These are phyloP conservation scores for Actinidia arguta DNA, from an alignment of 179 eudicot species.

Conservation along the genomic window DNA sequence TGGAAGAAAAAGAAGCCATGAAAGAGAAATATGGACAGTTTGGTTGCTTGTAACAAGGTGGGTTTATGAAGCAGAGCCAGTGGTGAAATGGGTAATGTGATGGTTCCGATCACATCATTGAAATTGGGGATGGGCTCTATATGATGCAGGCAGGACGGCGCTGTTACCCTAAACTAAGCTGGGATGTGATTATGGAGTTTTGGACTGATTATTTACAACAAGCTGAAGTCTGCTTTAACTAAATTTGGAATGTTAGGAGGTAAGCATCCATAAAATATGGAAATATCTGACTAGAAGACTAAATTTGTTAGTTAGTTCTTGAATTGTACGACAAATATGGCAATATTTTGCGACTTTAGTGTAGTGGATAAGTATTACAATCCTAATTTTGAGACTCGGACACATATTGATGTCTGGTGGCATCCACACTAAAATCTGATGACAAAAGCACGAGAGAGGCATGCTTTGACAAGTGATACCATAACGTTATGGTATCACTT, in stretches of 20 bases:
- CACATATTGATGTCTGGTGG: too few species aligned
- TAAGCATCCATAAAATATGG: not conserved
- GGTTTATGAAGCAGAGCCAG: not conserved
- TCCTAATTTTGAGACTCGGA: too few species aligned
- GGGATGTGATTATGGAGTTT: conserved; percentile 9
- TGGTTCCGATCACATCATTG: not conserved
- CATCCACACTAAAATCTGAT: too few species aligned
- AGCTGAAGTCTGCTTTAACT: not conserved
- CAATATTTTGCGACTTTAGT: not conserved
- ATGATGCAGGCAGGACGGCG: too few species aligned
- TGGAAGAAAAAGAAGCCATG: not conserved
- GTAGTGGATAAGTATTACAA: too few species aligned
- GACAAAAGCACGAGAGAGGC: too few species aligned
- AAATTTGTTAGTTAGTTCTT: not conserved
- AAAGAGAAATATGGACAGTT: not conserved
- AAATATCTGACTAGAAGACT: not conserved
- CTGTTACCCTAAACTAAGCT: too few species aligned
- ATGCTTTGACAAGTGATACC: too few species aligned
- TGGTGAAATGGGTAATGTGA: not conserved
- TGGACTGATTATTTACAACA: not conserved
- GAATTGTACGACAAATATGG: not conserved
- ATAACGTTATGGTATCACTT: too few species aligned
- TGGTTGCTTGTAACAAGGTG: not conserved
- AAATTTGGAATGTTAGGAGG: conserved; percentile 9
- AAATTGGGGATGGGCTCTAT: not conserved